Evolutionary conservation across 345 rosid species (phyloP), one percentile per base, ranked within the genome.

Genomic region (Aethionema arabicum): DNA sequence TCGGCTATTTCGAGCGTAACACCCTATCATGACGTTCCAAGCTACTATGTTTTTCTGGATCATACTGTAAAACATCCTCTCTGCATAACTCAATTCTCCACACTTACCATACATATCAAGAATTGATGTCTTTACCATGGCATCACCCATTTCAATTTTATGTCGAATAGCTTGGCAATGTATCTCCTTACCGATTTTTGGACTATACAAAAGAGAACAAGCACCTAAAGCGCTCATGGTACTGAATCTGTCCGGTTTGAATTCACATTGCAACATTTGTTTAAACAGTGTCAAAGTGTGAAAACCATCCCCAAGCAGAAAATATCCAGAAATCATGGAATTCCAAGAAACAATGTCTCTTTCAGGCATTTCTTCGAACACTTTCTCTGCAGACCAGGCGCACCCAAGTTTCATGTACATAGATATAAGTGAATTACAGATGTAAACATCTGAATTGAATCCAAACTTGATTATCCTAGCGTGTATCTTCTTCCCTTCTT

Each of bases 281-380:
- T 46, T 73, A 37, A 87, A 79, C 11, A 61, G 57, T 12, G 40
- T 12, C 76, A 90, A 67, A 2, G 90, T 67, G 2, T 72, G 46
- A 59, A 67, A 7, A 0, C 81, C 79, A 65, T 83, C 85, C 8
- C 81, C 90, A 58, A 67, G 79, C 11, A 67, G 59, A 11, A 80
- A 74, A 52, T 82, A 91, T 31, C 90, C 96, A 10, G 82, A 74
- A 56, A 91, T 71, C 80, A 88, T 80, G 8, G 85, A 77, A 49
- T 91, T 91, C 96, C 96, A 91, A 0, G 96, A 84, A 49, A 91
- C 85, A 67, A 69, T 56, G 40, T 86, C 96, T 72, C 89, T 86
- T 0, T 30, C 51, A 59, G 80, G 73, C 96, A 88, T 86, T 80
- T 78, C 82, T 4, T 72, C 76, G 59, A 88, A 91, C 66, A 91